Evolutionary conservation across 2,329 filamentous ascomycete species (phyloP).

Genomic region (Ceratocystis variospora): DNA sequence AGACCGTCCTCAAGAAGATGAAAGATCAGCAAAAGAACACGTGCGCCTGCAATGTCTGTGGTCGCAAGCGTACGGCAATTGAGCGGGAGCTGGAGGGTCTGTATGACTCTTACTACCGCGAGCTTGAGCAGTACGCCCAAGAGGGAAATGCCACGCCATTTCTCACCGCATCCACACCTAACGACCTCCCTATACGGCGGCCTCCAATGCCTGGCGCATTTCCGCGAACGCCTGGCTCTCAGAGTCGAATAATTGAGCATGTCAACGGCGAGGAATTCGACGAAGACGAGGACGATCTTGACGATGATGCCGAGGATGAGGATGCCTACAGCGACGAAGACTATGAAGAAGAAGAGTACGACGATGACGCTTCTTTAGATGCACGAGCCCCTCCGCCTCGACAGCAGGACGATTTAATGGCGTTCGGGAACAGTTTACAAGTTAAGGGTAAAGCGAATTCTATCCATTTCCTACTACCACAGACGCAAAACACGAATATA

Average conservation of each 20-base stretch:
- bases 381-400: constrained; percentile 38
- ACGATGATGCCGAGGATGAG: constrained; percentile 38
- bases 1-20: constrained; percentile 96
- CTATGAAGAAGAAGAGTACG: constrained; percentile 37
- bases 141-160: constrained; percentile 17
- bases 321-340: constrained; percentile 33
- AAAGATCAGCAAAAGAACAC: constrained; percentile 99
- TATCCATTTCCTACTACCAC: no score
- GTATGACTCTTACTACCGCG: constrained; percentile 97
- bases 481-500: no score
- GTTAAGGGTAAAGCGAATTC: constrained; percentile 54
- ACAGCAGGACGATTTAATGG: constrained; percentile 70
- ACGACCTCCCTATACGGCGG: constrained; percentile 47
- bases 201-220: constrained; percentile 45
- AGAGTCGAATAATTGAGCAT: constrained; percentile 59
- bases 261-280: constrained; percentile 37
- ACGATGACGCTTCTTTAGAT: constrained; percentile 54
- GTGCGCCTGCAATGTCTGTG: constrained; percentile 94
- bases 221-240: constrained; percentile 54
- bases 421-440: constrained; percentile 92
- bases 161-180: constrained; percentile 28
- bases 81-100: constrained; percentile 95
- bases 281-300: constrained; percentile 42
- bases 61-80: constrained; percentile 88
- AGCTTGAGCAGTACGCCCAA: constrained; percentile 93